Percentiles rank a stretch among this genome's conserved stretches.
phyloP scores from a whole-genome alignment of 371 early-diverging fungal species.

The Mortierella sp. region DNA sequence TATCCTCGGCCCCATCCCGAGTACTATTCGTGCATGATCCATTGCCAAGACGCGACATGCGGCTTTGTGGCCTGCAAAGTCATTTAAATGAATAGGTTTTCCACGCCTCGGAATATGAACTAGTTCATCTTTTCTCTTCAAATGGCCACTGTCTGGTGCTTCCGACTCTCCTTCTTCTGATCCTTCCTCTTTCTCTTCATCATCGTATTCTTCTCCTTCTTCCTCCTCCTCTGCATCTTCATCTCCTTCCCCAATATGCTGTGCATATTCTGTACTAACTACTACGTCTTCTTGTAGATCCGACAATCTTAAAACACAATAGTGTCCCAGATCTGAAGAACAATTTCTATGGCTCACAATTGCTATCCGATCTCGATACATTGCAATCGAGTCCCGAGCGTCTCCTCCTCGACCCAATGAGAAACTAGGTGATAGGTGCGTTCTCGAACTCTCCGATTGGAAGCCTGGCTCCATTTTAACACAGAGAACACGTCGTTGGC shows the following conservation, averaged over 20 bases:
- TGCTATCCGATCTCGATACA: slow-evolving; percentile 47
- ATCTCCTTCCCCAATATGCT: not conserved
- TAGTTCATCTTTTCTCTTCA: too few relatives aligned
- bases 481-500: slow-evolving; percentile 26
- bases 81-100: slow-evolving; percentile 24
- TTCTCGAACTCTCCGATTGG: slow-evolving; percentile 13
- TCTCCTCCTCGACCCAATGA: slow-evolving; percentile 45
- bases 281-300: slow-evolving; percentile 23
- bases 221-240: slow-evolving; percentile 15
- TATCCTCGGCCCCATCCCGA: slow-evolving; percentile 37
- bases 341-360: slow-evolving; percentile 44
- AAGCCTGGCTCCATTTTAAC: slow-evolving; percentile 32
- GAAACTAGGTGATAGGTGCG: slow-evolving; percentile 10
- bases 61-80: slow-evolving; percentile 20
- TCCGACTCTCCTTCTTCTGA: not conserved
- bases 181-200: not conserved
- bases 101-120: slow-evolving; percentile 14
- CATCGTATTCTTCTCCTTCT: not conserved
- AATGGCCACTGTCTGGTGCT: too few relatives aligned
- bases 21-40: slow-evolving; percentile 53
- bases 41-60: slow-evolving; percentile 39
- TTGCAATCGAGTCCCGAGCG: slow-evolving; percentile 41
- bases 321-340: slow-evolving; percentile 30
- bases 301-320: slow-evolving; percentile 34
- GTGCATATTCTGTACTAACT: slow-evolving; percentile 28